Evolutionary conservation across 1,139 yeast species (phyloP), one percentile per base, ranked within the genome.

Genomic region (Meyerozyma carpophila): DNA sequence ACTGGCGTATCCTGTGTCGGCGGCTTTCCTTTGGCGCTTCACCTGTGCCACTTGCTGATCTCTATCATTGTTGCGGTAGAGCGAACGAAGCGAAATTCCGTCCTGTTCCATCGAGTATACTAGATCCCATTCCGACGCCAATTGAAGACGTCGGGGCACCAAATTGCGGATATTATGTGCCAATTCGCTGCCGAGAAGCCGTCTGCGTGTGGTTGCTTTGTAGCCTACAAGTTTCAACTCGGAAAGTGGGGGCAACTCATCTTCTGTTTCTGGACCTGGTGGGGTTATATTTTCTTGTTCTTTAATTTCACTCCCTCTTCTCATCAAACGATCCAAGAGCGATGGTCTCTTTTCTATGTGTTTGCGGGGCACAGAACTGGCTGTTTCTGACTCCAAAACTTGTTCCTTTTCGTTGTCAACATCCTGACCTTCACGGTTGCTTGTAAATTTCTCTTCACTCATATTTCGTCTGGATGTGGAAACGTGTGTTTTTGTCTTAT

Each of bases 61-160:
- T 0, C 68, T 63, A 40, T 65, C 58, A 43, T 68, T 56, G 46
- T 68, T 63, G n/a, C 66, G 60, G 50, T 72, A 93, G 28, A 94
- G 65, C 0, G 98, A 90, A 48, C 77, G 80, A 43, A 93, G 62
- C 0, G 96, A 86, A 0, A 95, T 84, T 0, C 99, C 99, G 61
- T 90, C 89, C 60, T 89, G 96, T 51, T 91, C 97, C 50, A 89
- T 63, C 21, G 94, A 84, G 60, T 91, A 94, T 2, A 83, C 65
- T 43, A 93, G 63, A 11, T 75, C 66, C 99, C 98, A 94, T 9
- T 76, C 75, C 38, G 83, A 83, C 52, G 79, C 79, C 25, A 91
- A 69, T 58, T 89, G 96, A 37, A 87, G 68, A 41, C 97, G 68
- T 5, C 87, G 75, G 0, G 98, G 96, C 45, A 91, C 60, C 44